phyloP scores from a whole-genome alignment of 2,329 filamentous ascomycete genomes.

The Scedosporium dehoogii region DNA sequence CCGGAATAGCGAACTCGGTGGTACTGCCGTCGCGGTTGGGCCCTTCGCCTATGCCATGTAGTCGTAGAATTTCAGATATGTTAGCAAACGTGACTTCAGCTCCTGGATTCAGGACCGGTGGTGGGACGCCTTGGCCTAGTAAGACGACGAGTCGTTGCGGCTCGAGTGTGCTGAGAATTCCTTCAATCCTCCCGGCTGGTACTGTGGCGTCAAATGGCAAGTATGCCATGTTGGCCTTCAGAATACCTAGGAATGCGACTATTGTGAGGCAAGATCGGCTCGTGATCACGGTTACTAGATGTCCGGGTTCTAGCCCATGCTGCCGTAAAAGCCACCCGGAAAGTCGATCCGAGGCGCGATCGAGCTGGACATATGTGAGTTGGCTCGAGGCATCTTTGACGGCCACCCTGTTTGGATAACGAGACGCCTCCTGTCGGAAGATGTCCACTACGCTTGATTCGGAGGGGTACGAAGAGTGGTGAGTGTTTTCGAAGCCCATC shows the following conservation, averaged over 20 bases:
- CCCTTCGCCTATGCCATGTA: not conserved
- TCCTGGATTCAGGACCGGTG: too few relatives aligned
- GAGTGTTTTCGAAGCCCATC: conserved; percentile 7
- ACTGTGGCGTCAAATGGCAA: conserved; percentile 14
- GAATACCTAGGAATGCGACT: conserved; percentile 14
- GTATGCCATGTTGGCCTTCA: conserved; percentile 17
- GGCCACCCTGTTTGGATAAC: conserved; percentile 8
- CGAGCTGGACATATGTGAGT: conserved; percentile 15
- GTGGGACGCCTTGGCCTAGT: too few relatives aligned
- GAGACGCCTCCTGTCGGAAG: conserved; percentile 13
- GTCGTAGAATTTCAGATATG: too few relatives aligned
- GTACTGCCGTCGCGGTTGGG: not conserved
- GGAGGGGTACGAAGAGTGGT: conserved; percentile 9
- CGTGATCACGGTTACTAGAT: conserved; percentile 13
- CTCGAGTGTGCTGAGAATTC: conserved; percentile 10
- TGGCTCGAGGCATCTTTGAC: conserved; percentile 11
- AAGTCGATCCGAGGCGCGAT: conserved; percentile 11
- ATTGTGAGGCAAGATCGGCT: conserved; percentile 15
- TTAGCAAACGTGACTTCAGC: too few relatives aligned
- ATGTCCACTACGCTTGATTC: conserved; percentile 14
- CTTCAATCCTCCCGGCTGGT: conserved; percentile 12
- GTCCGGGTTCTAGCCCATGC: conserved; percentile 7
- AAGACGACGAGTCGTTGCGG: conserved; percentile 7
- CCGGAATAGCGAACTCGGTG: not conserved
- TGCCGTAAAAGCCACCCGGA: conserved; percentile 11